Evolutionary conservation across 306 rosid genomes (phyloP), one percentile per base, ranked within the genome.

Genomic region (Quillaja saponaria): DNA sequence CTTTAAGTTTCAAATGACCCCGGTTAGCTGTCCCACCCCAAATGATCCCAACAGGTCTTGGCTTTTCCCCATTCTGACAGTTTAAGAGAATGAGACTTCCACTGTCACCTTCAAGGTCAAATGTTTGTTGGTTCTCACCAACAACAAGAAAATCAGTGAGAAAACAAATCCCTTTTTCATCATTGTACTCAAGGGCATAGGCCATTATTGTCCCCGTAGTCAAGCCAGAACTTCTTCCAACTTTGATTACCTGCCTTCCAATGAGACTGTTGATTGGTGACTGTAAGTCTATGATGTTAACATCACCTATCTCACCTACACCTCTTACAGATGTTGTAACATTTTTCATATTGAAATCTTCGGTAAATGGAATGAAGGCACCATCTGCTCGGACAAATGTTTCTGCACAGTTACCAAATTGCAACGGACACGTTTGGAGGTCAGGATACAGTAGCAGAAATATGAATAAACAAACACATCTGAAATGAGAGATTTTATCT

Each of bases 21-120:
- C 99, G 81, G 66, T 94, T 94, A 67, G 99, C 99, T 13, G 99
- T 94, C 68, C 99, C 99, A 37, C 99, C 99, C 99, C 99, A 94
- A 68, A 94, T 94, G 65, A 94, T 94, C 67, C 99, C 99, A 56
- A 89, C 91, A 0, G 99, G 97, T 18, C 76, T 81, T 40, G 97
- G 91, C 71, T 83, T 87, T 82, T 87, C 89, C 59, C 83, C 75
- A 71, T 83, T 82, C 63, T 79, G 78, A 83, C 91, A 82, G 17
- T 87, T 83, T 73, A 94, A 77, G 62, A 94, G 86, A 71, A 94
- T 94, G 75, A 94, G 99, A 62, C 99, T 94, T 68, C 99, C 99
- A 71, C 99, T 94, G 56, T 94, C 99, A 50, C 99, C 99, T 80
- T 92, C 99, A 66, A 92, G 96, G 70, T 92, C 99, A 81, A 92